Evolutionary conservation across 306 rosid genomes (phyloP).

Genomic region (Sechiopsis laciniata): DNA sequence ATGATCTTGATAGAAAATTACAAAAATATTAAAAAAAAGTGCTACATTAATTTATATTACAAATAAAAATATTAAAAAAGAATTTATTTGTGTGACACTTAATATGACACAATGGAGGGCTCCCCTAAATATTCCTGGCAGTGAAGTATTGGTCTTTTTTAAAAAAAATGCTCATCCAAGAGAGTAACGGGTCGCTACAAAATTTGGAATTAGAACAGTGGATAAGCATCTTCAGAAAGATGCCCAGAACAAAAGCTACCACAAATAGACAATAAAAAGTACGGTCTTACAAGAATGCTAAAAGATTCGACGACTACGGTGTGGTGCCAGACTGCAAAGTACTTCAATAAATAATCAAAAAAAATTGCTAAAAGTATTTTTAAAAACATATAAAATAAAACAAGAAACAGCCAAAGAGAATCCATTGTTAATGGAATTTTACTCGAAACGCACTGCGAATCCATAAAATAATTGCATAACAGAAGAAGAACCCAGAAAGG

Average conservation of each 20-base stretch:
- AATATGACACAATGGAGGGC: no score
- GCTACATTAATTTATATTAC: no score
- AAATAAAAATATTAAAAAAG: no score
- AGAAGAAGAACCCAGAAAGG: no score
- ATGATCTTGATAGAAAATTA: no score
- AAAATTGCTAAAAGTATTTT: background rate
- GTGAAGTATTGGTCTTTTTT: no score
- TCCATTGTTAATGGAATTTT: no score
- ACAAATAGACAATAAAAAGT: conserved; percentile 9
- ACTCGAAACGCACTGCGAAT: background rate
- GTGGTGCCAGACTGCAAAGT: conserved; percentile 15
- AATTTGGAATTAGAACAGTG: background rate
- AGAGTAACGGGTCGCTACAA: background rate
- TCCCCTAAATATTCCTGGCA: no score
- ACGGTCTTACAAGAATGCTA: background rate
- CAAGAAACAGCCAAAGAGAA: no score
- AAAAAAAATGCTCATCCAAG: background rate
- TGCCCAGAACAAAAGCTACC: conserved; percentile 10
- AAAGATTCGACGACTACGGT: conserved; percentile 19
- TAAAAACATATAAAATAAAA: no score
- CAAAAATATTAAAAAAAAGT: no score
- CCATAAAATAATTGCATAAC: background rate
- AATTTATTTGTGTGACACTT: no score
- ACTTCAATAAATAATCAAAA: background rate
- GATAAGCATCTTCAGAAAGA: conserved; percentile 18